Conservation (phyloP, 352 stramenopile species). For the Globisporangium solare region DNA sequence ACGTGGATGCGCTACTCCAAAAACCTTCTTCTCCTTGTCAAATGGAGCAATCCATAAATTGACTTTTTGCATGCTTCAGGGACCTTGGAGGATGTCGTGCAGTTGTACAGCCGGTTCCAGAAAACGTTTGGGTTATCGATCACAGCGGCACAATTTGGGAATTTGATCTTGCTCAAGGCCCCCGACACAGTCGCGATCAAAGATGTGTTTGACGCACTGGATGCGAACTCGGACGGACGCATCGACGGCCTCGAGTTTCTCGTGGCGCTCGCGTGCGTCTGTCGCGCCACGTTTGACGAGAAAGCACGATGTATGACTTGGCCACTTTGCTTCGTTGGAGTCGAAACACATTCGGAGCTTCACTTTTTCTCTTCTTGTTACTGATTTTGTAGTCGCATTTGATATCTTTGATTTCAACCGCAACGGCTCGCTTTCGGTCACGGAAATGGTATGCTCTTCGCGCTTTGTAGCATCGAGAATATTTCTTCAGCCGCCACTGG, state of each 20-base stretch:
- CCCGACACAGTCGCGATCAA: conserved; percentile 54
- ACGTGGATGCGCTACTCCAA: conserved; percentile 9
- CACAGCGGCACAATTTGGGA: conserved; percentile 72
- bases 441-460: conserved; percentile 44
- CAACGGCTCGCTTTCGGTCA: conserved; percentile 68
- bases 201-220: conserved; percentile 71
- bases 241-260: conserved; percentile 82
- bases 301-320: conserved; percentile 62
- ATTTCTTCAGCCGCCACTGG: not conserved
- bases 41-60: not conserved
- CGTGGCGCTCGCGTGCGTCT: conserved; percentile 63
- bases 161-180: conserved; percentile 57
- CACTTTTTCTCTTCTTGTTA: not conserved
- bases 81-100: conserved; percentile 59
- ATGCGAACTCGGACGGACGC: conserved; percentile 65
- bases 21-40: not conserved
- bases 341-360: too few species aligned
- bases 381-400: conserved; percentile 43
- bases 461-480: not conserved
- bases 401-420: conserved; percentile 80
- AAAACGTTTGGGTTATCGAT: conserved; percentile 76
- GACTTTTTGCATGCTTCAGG: conserved; percentile 23
- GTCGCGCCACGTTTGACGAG: conserved; percentile 70
- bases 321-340: not conserved
- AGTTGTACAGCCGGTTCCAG: conserved; percentile 56